phyloP scores from a whole-genome alignment of 2,329 filamentous ascomycete species.

The Aphanoascus verrucosus region DNA sequence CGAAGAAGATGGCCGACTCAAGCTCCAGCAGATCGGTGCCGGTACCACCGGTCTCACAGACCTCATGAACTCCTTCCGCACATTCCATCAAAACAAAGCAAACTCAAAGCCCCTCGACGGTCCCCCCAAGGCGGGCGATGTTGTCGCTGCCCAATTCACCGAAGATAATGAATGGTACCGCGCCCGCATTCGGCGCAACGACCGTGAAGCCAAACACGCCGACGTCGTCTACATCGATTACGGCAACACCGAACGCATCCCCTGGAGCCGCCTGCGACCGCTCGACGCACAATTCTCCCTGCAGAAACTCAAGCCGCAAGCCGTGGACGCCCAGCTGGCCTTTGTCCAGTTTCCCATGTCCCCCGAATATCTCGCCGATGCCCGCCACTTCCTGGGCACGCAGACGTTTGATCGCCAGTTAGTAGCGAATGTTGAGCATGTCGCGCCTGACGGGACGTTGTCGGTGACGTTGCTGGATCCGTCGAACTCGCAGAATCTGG shows the following conservation, averaged over 20 bases:
- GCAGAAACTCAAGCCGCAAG: slow-evolving; percentile 77
- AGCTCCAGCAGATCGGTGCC: slow-evolving; percentile 80
- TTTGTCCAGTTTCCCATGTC: slow-evolving; percentile 79
- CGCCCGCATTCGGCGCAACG: slow-evolving; percentile 79
- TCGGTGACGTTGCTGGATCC: slow-evolving; percentile 84
- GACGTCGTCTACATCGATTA: slow-evolving; percentile 95
- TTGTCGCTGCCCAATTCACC: slow-evolving; percentile 82
- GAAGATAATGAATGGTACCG: slow-evolving; percentile 92
- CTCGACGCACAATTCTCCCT: slow-evolving; percentile 67
- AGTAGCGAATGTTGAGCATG: slow-evolving; percentile 82
- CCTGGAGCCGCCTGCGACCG: slow-evolving; percentile 75
- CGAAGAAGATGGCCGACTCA: slow-evolving; percentile 68
- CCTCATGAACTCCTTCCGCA: slow-evolving; percentile 81
- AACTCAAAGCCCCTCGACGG: slow-evolving; percentile 64
- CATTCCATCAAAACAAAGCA: slow-evolving; percentile 75
- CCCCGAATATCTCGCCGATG: slow-evolving; percentile 72
- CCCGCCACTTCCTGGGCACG: slow-evolving; percentile 63
- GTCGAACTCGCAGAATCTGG: slow-evolving; percentile 49
- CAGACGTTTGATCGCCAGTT: slow-evolving; percentile 64
- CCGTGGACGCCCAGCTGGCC: slow-evolving; percentile 73
- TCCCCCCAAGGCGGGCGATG: slow-evolving; percentile 80
- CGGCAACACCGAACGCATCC: slow-evolving; percentile 80
- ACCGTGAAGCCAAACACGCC: slow-evolving; percentile 75
- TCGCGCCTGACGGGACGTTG: slow-evolving; percentile 68
- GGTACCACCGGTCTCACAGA: slow-evolving; percentile 76